Conservation (phyloP, 768 basidiomycete genomes). For the Podaxis sp. region DNA sequence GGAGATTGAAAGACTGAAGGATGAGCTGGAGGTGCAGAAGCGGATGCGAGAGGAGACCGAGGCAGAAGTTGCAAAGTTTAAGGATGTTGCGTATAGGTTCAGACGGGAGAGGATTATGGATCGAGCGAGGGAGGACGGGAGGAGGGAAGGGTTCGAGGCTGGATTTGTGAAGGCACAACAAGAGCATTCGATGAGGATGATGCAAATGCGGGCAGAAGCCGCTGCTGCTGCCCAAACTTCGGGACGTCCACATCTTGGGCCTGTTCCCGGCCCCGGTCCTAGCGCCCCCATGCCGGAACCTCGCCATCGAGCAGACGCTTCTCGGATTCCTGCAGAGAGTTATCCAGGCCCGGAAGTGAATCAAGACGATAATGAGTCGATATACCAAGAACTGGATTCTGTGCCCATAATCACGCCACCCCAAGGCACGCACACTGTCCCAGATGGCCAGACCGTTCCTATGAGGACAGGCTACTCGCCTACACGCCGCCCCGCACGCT, state of each 20-base stretch:
- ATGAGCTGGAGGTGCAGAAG: constrained; percentile 45
- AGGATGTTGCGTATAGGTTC: constrained; percentile 47
- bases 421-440: not conserved
- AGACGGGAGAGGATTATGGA: constrained; percentile 50
- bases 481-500: not conserved
- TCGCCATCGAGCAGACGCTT: not conserved
- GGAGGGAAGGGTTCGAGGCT: constrained; percentile 48
- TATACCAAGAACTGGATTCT: constrained; percentile 5
- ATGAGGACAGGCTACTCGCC: constrained; percentile 11
- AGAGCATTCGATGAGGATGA: constrained; percentile 25
- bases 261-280: not conserved
- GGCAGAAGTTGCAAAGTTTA: constrained; percentile 47
- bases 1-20: constrained; percentile 54
- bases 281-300: not conserved
- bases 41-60: constrained; percentile 58
- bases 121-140: constrained; percentile 57
- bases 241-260: not conserved
- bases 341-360: not conserved
- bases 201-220: constrained; percentile 12
- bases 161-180: constrained; percentile 39
- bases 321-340: not conserved
- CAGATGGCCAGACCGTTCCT: not conserved
- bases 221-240: not conserved
- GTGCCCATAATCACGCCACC: constrained; percentile 10
- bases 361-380: not conserved